Conservation (phyloP, 2,329 filamentous ascomycete species). For the Aaosphaeria pasadenensis region DNA sequence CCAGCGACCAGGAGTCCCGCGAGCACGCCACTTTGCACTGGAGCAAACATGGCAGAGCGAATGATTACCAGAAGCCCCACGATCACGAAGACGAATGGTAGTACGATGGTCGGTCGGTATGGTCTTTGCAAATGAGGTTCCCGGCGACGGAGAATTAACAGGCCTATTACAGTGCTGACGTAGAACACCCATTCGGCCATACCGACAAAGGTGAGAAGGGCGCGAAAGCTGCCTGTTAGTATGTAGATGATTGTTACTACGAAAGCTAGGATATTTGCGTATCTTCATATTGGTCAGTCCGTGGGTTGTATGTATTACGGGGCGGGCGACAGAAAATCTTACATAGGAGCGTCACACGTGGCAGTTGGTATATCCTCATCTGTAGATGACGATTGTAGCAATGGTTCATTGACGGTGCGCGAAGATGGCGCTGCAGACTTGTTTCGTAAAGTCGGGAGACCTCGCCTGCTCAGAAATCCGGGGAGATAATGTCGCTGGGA, state of each 20-base stretch:
- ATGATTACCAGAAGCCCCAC: slow-evolving; percentile 61
- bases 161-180: slow-evolving; percentile 60
- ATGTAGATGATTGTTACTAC: slow-evolving; percentile 54
- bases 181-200: slow-evolving; percentile 58
- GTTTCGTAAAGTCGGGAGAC: slow-evolving; percentile 8
- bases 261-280: slow-evolving; percentile 25
- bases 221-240: slow-evolving; percentile 58
- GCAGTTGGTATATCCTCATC: too few relatives aligned
- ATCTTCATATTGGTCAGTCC: slow-evolving; percentile 15
- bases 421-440: not conserved
- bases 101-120: slow-evolving; percentile 52
- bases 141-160: slow-evolving; percentile 54
- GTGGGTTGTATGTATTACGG: not conserved
- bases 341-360: slow-evolving; percentile 32
- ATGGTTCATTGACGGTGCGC: not conserved
- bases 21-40: slow-evolving; percentile 53
- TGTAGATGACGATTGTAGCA: not conserved
- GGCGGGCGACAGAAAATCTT: slow-evolving; percentile 1
- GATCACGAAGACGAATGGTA: slow-evolving; percentile 53
- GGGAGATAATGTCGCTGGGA: slow-evolving; percentile 35
- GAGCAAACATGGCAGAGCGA: slow-evolving; percentile 59
- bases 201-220: slow-evolving; percentile 52
- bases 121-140: slow-evolving; percentile 56
- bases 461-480: slow-evolving; percentile 26
- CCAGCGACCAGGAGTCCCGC: slow-evolving; percentile 52